A percentile compares a stretch with the other conserved stretches of the same genome.
phyloP scores from a whole-genome alignment of 768 basidiomycete species.

The Coprinopsis marcescibilis region DNA sequence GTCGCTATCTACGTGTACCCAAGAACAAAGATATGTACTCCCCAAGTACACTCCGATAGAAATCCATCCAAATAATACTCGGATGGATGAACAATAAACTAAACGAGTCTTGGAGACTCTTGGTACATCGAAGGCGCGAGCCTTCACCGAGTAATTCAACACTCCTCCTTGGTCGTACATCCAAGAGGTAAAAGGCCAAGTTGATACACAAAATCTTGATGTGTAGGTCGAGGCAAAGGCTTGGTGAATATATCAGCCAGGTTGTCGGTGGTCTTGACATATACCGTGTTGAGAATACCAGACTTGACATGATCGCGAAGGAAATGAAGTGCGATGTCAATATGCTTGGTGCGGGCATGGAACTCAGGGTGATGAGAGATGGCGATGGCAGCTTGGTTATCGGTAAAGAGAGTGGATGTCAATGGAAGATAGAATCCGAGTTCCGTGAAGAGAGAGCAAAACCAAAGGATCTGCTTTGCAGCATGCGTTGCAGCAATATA shows the following conservation, averaged over 20 bases:
- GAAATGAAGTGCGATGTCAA: conserved; percentile 14
- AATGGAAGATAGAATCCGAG: conserved; percentile 5
- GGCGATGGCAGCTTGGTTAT: conserved; percentile 16
- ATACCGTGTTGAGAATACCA: conserved; percentile 5
- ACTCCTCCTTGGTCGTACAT: background rate
- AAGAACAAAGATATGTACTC: background rate
- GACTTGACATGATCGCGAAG: conserved; percentile 7
- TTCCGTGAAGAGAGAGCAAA: conserved; percentile 14
- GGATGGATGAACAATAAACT: background rate
- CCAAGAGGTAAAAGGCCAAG: background rate
- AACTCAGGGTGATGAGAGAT: conserved; percentile 14
- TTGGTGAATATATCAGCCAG: conserved; percentile 16
- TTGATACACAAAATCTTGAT: background rate
- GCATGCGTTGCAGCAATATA: conserved; percentile 26
- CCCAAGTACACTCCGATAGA: background rate
- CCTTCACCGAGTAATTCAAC: background rate
- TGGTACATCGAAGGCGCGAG: background rate
- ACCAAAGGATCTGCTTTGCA: conserved; percentile 20
- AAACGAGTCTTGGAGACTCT: background rate
- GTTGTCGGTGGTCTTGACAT: conserved; percentile 9
- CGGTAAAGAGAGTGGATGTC: conserved; percentile 8
- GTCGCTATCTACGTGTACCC: background rate
- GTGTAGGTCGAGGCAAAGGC: conserved; percentile 4
- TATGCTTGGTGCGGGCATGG: conserved; percentile 14
- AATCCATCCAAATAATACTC: background rate